These are phyloP conservation scores for baker's yeast (Saccharomyces cerevisiae) DNA, from an alignment of 805 yeast genomes.

Conservation along the genomic window DNA sequence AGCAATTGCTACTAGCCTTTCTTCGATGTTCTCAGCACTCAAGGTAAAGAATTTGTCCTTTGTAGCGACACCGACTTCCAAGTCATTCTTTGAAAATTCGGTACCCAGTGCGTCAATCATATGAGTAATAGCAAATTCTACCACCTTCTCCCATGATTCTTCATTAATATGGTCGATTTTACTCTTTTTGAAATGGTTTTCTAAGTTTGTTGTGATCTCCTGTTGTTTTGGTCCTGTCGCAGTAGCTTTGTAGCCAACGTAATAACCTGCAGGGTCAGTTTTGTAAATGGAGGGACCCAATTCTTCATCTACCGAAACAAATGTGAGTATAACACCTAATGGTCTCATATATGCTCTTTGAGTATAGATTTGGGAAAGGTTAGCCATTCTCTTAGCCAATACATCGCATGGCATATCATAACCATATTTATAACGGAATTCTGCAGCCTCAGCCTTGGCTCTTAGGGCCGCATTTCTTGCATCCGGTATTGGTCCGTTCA, in stretches of 20 bases:
- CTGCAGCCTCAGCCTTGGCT: slow-evolving; percentile 93
- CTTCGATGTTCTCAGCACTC: slow-evolving; percentile 84
- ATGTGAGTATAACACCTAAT: slow-evolving; percentile 85
- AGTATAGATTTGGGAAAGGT: slow-evolving; percentile 88
- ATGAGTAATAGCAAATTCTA: slow-evolving; percentile 81
- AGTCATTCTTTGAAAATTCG: slow-evolving; percentile 87
- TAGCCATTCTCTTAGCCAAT: slow-evolving; percentile 90
- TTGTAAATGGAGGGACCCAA: slow-evolving; percentile 83
- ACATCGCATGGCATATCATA: slow-evolving; percentile 95
- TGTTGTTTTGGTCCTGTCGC: slow-evolving; percentile 97
- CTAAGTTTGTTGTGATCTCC: slow-evolving; percentile 83
- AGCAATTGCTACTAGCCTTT: slow-evolving; percentile 86
- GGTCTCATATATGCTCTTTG: slow-evolving; percentile 99
- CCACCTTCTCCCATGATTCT: slow-evolving; percentile 84
- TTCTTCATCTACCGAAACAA: slow-evolving; percentile 82
- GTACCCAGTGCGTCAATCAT: slow-evolving; percentile 82
- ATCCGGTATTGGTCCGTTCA: slow-evolving; percentile 94
- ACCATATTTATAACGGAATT: slow-evolving; percentile 88
- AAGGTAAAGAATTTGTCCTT: slow-evolving; percentile 62
- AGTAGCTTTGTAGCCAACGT: slow-evolving; percentile 80
- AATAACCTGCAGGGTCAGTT: slow-evolving; percentile 97
- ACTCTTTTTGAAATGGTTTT: slow-evolving; percentile 77
- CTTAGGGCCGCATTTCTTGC: slow-evolving; percentile 84
- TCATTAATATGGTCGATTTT: slow-evolving; percentile 20
- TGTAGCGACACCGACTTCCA: slow-evolving; percentile 87